These are phyloP conservation scores for Prosopis cineraria DNA, from an alignment of 306 rosid genomes.

Conservation along the genomic window DNA sequence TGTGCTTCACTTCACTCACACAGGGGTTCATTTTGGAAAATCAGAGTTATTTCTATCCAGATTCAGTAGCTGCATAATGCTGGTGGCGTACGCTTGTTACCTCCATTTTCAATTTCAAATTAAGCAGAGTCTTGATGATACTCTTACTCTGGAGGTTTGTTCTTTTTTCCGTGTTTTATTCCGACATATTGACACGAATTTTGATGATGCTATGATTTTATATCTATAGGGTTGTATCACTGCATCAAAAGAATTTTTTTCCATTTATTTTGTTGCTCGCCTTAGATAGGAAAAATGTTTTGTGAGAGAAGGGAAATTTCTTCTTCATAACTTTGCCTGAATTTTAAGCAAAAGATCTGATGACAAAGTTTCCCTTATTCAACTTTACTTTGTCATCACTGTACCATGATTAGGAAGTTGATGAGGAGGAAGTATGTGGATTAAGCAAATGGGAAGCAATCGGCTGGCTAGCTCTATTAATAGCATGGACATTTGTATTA, in stretches of 20 bases:
- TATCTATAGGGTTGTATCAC: background rate
- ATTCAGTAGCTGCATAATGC: slow-evolving; percentile 83
- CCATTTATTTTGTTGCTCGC: background rate
- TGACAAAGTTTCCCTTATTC: slow-evolving; percentile 1
- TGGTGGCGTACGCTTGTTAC: slow-evolving; percentile 76
- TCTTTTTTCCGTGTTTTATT: slow-evolving; percentile 13
- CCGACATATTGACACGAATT: background rate
- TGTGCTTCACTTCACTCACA: slow-evolving; percentile 81
- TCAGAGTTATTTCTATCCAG: slow-evolving; percentile 78
- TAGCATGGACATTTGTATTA: slow-evolving; percentile 69
- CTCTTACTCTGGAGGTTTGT: slow-evolving; percentile 60
- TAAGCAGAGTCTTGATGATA: slow-evolving; percentile 48
- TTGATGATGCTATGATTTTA: background rate
- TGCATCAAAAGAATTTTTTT: background rate
- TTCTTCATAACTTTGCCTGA: background rate
- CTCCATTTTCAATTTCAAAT: slow-evolving; percentile 72
- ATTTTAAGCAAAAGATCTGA: background rate
- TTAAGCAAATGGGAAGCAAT: slow-evolving; percentile 76
- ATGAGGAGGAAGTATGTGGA: slow-evolving; percentile 52
- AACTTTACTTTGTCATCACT: slow-evolving; percentile 1
- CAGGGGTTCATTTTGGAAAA: slow-evolving; percentile 69
- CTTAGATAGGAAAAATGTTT: background rate
- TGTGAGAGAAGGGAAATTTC: background rate
- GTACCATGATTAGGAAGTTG: slow-evolving; percentile 47
- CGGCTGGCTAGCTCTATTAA: slow-evolving; percentile 77